Conservation (phyloP, 2,329 filamentous ascomycete genomes). For the Scedosporium aurantiacum region DNA sequence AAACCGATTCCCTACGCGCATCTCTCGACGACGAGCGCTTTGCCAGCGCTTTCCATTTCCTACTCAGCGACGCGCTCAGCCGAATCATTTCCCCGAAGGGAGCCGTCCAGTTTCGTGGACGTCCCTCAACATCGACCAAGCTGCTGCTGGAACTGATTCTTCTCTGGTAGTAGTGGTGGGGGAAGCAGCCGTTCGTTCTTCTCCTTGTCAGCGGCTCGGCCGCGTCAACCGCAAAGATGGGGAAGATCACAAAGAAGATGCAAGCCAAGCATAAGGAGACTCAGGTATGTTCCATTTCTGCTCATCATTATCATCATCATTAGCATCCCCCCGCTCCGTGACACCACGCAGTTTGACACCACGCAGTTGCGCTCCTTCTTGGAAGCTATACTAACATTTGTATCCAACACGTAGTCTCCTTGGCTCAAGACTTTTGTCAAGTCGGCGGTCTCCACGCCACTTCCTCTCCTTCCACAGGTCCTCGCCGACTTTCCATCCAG, state of each 20-base stretch:
- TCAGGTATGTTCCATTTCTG: slow-evolving; percentile 35
- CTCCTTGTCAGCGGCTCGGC: slow-evolving; percentile 37
- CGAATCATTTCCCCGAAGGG: neutral
- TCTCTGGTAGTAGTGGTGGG: slow-evolving; percentile 43
- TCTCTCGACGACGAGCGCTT: neutral
- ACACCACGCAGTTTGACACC: neutral
- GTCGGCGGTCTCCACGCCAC: slow-evolving; percentile 53
- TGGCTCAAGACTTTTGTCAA: slow-evolving; percentile 76
- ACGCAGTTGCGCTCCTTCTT: neutral
- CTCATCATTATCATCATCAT: neutral
- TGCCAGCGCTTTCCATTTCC: neutral
- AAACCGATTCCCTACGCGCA: neutral
- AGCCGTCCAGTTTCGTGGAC: neutral
- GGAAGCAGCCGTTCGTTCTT: slow-evolving; percentile 31
- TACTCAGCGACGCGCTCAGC: neutral
- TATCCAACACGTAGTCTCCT: slow-evolving; percentile 52
- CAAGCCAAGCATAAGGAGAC: slow-evolving; percentile 58
- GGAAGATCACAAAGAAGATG: slow-evolving; percentile 57
- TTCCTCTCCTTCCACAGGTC: slow-evolving; percentile 66
- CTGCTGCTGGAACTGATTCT: slow-evolving; percentile 27
- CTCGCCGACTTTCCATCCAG: slow-evolving; percentile 71
- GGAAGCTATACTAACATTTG: slow-evolving; percentile 16
- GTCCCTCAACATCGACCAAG: slow-evolving; percentile 15
- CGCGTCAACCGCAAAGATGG: slow-evolving; percentile 50
- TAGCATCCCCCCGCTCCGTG: neutral